Conservation (phyloP, 495 filamentous ascomycete genomes). For the Cercophora newfieldiana region DNA sequence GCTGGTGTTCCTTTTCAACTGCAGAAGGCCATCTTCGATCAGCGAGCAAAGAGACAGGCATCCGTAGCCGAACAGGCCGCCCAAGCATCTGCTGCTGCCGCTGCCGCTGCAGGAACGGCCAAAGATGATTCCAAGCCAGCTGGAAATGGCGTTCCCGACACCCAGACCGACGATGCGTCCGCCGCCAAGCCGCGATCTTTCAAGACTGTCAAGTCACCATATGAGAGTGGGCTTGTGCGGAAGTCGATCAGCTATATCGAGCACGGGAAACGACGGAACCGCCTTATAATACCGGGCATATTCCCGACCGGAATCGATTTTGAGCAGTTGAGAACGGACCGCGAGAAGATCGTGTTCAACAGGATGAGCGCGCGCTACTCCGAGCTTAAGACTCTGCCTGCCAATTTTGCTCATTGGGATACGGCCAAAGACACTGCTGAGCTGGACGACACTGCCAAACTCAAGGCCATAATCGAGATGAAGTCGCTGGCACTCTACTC, state of each 20-base stretch:
- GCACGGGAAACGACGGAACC: slow-evolving; percentile 68
- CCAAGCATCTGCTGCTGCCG: slow-evolving; percentile 38
- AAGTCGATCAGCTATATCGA: slow-evolving; percentile 72
- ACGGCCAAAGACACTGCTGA: slow-evolving; percentile 68
- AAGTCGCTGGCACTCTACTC: slow-evolving; percentile 79
- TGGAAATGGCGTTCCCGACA: slow-evolving; percentile 28
- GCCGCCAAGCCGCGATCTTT: slow-evolving; percentile 38
- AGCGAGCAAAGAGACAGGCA: slow-evolving; percentile 63
- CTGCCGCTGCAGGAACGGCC: slow-evolving; percentile 50
- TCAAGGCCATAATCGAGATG: slow-evolving; percentile 88
- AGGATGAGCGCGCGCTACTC: slow-evolving; percentile 78
- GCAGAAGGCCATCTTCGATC: slow-evolving; percentile 73
- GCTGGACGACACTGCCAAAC: slow-evolving; percentile 78
- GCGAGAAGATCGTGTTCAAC: slow-evolving; percentile 86
- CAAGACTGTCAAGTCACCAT: slow-evolving; percentile 68
- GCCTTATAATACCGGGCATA: slow-evolving; percentile 77
- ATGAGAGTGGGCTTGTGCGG: slow-evolving; percentile 52
- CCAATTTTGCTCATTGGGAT: slow-evolving; percentile 83
- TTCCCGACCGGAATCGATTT: slow-evolving; percentile 87
- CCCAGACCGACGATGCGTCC: slow-evolving; percentile 31
- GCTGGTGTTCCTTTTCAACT: slow-evolving; percentile 69
- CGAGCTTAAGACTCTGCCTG: slow-evolving; percentile 77
- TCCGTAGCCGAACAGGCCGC: slow-evolving; percentile 56
- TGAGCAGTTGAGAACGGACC: slow-evolving; percentile 77
- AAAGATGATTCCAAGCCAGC: slow-evolving; percentile 49